Conservation (phyloP, 208 protist genomes). For the Sergeia podlipaevii region DNA sequence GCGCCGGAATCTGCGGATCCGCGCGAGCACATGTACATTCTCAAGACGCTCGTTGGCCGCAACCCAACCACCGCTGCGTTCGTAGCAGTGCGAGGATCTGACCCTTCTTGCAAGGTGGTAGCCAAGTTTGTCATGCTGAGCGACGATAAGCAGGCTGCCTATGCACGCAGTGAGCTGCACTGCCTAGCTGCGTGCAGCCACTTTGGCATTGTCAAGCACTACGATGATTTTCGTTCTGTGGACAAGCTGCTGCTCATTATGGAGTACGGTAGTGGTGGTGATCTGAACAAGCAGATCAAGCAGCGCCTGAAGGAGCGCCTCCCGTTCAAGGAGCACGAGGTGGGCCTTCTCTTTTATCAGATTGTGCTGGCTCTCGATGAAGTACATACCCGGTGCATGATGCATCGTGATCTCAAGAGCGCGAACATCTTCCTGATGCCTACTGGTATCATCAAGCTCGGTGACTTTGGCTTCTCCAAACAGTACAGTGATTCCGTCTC, state of each 20-base stretch:
- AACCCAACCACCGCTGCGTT: conserved; percentile 86
- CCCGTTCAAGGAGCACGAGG: conserved; percentile 83
- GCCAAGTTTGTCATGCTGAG: conserved; percentile 86
- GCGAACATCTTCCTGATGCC: conserved; percentile 89
- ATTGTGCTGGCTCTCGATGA: conserved; percentile 84
- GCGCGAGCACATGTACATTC: conserved; percentile 80
- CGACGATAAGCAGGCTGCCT: conserved; percentile 78
- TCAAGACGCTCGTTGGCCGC: conserved; percentile 69
- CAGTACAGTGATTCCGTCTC: conserved; percentile 84
- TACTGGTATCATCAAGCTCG: conserved; percentile 87
- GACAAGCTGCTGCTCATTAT: conserved; percentile 87
- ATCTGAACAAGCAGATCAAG: conserved; percentile 87
- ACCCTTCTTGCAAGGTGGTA: conserved; percentile 62
- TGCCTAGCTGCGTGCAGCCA: conserved; percentile 86
- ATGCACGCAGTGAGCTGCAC: conserved; percentile 82
- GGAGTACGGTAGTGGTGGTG: conserved; percentile 87
- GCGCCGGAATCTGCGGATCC: conserved; percentile 50
- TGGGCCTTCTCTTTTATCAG: conserved; percentile 81
- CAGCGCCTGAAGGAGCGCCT: conserved; percentile 66
- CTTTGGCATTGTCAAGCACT: conserved; percentile 89
- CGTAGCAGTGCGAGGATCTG: conserved; percentile 65
- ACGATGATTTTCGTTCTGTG: conserved; percentile 70
- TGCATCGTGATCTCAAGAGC: conserved; percentile 90
- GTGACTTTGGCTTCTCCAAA: conserved; percentile 86
- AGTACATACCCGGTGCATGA: conserved; percentile 81